phyloP scores from a whole-genome alignment of 2,329 filamentous ascomycete species.

The Pochonia chlamydosporia region DNA sequence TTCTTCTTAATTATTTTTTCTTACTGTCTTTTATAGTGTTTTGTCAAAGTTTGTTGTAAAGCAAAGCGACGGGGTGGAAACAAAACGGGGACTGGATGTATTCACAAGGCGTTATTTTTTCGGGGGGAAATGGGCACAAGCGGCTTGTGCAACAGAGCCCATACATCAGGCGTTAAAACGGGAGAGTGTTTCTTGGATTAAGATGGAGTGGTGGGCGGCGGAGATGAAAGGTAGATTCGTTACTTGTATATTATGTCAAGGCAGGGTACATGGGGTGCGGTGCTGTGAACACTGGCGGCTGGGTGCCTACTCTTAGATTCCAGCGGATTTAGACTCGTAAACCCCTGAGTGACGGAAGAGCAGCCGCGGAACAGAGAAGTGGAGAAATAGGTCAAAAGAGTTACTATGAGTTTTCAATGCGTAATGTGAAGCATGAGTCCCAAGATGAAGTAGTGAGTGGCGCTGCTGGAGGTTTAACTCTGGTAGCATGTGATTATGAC shows the following conservation, averaged over 20 bases:
- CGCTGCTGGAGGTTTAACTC: too few species aligned
- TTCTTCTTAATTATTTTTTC: background rate
- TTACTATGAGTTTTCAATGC: too few species aligned
- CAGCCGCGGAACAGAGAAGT: background rate
- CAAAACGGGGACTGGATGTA: conserved; percentile 2
- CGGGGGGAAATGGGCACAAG: background rate
- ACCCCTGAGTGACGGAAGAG: background rate
- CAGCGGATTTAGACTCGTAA: background rate
- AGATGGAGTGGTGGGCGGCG: conserved; percentile 1
- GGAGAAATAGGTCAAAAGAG: too few species aligned
- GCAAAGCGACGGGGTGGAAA: background rate
- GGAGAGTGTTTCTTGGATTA: conserved; percentile 7
- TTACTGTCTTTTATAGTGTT: background rate
- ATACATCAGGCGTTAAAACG: background rate
- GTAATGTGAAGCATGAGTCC: too few species aligned
- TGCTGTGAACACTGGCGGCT: background rate
- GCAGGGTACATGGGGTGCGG: background rate
- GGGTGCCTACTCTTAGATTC: background rate
- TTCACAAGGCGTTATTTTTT: conserved; percentile 4
- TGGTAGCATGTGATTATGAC: too few species aligned
- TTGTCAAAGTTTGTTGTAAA: background rate
- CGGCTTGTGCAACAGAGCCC: background rate
- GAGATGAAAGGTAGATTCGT: background rate
- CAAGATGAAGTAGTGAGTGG: too few species aligned
- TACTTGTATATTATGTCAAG: background rate